These are phyloP conservation scores for Dalbergia cultrata DNA, from an alignment of 306 rosid genomes.

Conservation along the genomic window DNA sequence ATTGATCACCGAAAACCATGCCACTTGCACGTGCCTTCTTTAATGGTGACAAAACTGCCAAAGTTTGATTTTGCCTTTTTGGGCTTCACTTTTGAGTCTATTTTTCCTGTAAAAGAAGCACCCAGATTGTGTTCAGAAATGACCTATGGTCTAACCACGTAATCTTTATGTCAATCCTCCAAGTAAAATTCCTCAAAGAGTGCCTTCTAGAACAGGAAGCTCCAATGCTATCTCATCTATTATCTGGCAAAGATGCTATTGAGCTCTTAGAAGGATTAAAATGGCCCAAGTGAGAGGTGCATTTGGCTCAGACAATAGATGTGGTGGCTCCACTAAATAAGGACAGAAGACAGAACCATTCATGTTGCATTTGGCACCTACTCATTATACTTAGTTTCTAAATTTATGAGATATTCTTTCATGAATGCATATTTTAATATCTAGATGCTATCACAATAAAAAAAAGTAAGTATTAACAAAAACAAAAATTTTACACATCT, in stretches of 20 bases:
- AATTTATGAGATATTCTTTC: no score
- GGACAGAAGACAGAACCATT: not conserved
- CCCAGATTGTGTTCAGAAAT: conserved; percentile 27
- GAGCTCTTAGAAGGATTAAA: not conserved
- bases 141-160: not conserved
- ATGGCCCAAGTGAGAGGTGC: not conserved
- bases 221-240: not conserved
- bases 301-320: conserved; percentile 7
- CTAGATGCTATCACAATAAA: no score
- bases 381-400: not conserved
- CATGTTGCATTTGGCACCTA: conserved; percentile 31
- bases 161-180: not conserved
- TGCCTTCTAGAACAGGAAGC: not conserved
- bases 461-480: no score
- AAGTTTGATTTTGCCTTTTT: not conserved
- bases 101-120: not conserved
- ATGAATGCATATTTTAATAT: no score
- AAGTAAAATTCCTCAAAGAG: not conserved
- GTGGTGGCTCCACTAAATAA: conserved; percentile 20
- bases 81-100: conserved; percentile 42
- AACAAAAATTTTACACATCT: no score
- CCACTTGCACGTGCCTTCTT: conserved; percentile 48
- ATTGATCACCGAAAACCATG: conserved; percentile 26
- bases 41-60: conserved; percentile 40
- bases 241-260: not conserved